phyloP scores from a whole-genome alignment of 2,329 filamentous ascomycete genomes.

The Biscogniauxia sp. region DNA sequence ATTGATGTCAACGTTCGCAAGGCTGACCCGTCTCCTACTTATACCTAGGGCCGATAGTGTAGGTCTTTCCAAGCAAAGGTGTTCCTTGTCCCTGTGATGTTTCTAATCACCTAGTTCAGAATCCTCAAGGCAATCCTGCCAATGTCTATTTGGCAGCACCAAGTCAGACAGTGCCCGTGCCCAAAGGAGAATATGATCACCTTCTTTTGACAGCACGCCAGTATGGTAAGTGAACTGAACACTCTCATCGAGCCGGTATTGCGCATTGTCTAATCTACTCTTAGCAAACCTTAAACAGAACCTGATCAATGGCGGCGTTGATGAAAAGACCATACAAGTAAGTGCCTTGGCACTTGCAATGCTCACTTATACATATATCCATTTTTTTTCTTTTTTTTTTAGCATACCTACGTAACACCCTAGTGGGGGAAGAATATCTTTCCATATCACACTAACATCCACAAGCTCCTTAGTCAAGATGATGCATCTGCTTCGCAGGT shows the following conservation, averaged over 20 bases:
- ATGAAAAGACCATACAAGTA: constrained; percentile 46
- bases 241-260: background rate
- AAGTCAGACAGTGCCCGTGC: constrained; percentile 46
- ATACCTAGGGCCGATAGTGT: constrained; percentile 32
- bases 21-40: constrained; percentile 15
- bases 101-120: constrained; percentile 16
- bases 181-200: constrained; percentile 58
- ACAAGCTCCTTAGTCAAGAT: constrained; percentile 23
- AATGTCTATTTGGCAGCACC: constrained; percentile 30
- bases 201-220: constrained; percentile 52
- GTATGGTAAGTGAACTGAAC: constrained; percentile 47
- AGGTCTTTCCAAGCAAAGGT: constrained; percentile 14
- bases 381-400: background rate
- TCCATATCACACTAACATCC: constrained; percentile 3
- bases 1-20: constrained; percentile 2
- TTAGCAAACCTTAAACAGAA: constrained; percentile 47
- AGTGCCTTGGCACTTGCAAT: constrained; percentile 18
- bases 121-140: constrained; percentile 15
- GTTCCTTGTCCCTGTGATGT: constrained; percentile 3
- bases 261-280: constrained; percentile 15
- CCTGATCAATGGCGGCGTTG: constrained; percentile 48
- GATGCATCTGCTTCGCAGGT: constrained; percentile 6
- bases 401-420: constrained; percentile 2
- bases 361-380: background rate
- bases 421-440: constrained; percentile 11